Conservation (phyloP, 2,329 filamentous ascomycete genomes). For the Pseudocercospora fuligena region DNA sequence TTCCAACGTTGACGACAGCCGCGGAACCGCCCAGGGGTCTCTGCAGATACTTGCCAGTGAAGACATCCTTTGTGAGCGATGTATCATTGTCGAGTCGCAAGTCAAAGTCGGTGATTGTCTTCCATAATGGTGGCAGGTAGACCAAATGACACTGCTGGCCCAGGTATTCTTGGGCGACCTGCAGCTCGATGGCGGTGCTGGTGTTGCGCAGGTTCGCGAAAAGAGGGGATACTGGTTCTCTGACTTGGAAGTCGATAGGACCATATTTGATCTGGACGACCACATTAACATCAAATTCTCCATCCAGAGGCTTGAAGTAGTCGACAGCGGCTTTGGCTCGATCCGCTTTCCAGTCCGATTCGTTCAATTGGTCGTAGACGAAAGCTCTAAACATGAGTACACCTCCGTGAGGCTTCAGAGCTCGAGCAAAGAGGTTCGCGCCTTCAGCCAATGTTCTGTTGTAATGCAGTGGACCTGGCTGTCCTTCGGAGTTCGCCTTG, state of each 20-base stretch:
- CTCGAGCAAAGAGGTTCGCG: constrained; percentile 69
- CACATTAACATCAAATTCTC: constrained; percentile 70
- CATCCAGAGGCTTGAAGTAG: constrained; percentile 68
- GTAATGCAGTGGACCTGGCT: constrained; percentile 71
- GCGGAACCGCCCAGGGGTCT: constrained; percentile 65
- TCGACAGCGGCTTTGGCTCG: constrained; percentile 72
- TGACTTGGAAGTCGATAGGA: constrained; percentile 75
- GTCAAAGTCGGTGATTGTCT: constrained; percentile 70
- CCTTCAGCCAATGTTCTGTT: constrained; percentile 71
- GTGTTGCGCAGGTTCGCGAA: constrained; percentile 60
- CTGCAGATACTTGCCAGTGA: constrained; percentile 64
- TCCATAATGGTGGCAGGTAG: constrained; percentile 72
- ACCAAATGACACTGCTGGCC: constrained; percentile 73
- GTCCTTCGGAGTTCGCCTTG: constrained; percentile 74
- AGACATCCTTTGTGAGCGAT: constrained; percentile 64
- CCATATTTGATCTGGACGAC: constrained; percentile 76
- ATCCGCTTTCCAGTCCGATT: constrained; percentile 67
- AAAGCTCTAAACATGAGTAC: constrained; percentile 74
- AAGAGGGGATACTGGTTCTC: constrained; percentile 69
- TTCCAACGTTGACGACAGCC: constrained; percentile 70
- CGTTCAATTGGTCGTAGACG: constrained; percentile 67
- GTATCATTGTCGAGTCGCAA: constrained; percentile 62
- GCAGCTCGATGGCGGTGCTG: constrained; percentile 64
- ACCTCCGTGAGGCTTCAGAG: constrained; percentile 62
- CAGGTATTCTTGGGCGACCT: constrained; percentile 72